A percentile compares a stretch with the other conserved stretches of the same genome.
phyloP scores from a whole-genome alignment of 805 yeast species.

The Metschnikowia aberdeeniae region DNA sequence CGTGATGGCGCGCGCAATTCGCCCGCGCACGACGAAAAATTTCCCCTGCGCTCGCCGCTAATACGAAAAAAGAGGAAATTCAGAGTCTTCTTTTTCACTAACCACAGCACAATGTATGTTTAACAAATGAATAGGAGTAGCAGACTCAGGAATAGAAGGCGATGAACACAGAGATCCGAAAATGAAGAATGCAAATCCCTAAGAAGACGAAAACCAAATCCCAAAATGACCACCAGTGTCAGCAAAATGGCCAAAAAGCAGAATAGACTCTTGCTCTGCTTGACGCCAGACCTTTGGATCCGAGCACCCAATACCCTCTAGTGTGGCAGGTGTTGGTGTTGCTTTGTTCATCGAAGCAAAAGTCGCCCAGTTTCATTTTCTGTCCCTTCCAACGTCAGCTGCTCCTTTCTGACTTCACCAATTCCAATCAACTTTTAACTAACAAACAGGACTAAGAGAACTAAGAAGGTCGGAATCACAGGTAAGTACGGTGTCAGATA shows the following conservation, averaged over 20 bases:
- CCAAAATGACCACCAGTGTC: too few species aligned
- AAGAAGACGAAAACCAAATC: too few species aligned
- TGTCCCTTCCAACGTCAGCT: background rate
- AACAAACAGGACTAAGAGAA: slow-evolving; percentile 94
- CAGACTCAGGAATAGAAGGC: background rate
- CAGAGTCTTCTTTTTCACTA: slow-evolving; percentile 7
- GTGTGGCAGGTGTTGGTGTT: too few species aligned
- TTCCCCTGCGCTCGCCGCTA: slow-evolving; percentile 9
- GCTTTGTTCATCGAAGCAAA: too few species aligned
- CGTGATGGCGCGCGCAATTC: slow-evolving; percentile 9
- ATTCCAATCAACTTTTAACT: slow-evolving; percentile 19
- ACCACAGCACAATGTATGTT: slow-evolving; percentile 22
- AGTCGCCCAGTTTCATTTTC: too few species aligned
- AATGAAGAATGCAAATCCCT: background rate
- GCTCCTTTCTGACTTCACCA: background rate
- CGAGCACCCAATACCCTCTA: too few species aligned
- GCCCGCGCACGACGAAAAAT: slow-evolving; percentile 14
- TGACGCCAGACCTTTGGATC: too few species aligned
- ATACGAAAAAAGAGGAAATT: slow-evolving; percentile 9
- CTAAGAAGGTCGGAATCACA: slow-evolving; percentile 99
- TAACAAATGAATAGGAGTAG: background rate
- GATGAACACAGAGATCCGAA: background rate
- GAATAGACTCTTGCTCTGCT: too few species aligned
- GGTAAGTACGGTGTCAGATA: slow-evolving; percentile 99
- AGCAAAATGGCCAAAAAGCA: too few species aligned